These are phyloP conservation scores for Calonectria henricotiae DNA, from an alignment of 2,329 filamentous ascomycete genomes.

Conservation along the genomic window DNA sequence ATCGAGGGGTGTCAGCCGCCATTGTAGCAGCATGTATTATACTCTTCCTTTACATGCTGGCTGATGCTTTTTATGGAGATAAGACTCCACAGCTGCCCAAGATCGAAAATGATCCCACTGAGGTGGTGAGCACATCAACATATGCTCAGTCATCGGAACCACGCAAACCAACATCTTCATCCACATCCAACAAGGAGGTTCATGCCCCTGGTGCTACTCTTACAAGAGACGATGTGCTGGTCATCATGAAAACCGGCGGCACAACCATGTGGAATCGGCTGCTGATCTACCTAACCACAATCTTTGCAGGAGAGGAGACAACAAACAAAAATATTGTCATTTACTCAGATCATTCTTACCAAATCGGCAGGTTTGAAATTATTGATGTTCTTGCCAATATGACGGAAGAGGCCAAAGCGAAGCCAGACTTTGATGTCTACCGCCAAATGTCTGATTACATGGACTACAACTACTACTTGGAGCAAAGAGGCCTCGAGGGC, in stretches of 20 bases:
- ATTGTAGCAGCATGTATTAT: constrained; percentile 46
- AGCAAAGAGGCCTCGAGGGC: constrained; percentile 45
- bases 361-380: constrained; percentile 43
- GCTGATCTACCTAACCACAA: constrained; percentile 48
- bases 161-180: not conserved
- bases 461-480: constrained; percentile 48
- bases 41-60: constrained; percentile 42
- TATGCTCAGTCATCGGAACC: not conserved
- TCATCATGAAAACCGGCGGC: constrained; percentile 51
- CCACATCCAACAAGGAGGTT: not conserved
- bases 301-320: constrained; percentile 38
- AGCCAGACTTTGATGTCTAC: constrained; percentile 49
- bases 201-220: not conserved
- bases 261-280: constrained; percentile 51
- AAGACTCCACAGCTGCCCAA: not conserved
- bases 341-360: constrained; percentile 48
- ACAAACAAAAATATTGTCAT: constrained; percentile 43
- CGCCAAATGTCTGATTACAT: constrained; percentile 48
- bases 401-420: constrained; percentile 38
- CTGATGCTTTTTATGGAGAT: constrained; percentile 3
- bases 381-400: constrained; percentile 49
- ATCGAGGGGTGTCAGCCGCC: constrained; percentile 46
- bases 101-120: not conserved
- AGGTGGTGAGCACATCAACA: not conserved
- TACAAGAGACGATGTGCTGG: constrained; percentile 45